Percentiles rank a stretch among this genome's conserved stretches.
Conservation (phyloP, 2,329 filamentous ascomycete species). For the Epichloe scottii region DNA sequence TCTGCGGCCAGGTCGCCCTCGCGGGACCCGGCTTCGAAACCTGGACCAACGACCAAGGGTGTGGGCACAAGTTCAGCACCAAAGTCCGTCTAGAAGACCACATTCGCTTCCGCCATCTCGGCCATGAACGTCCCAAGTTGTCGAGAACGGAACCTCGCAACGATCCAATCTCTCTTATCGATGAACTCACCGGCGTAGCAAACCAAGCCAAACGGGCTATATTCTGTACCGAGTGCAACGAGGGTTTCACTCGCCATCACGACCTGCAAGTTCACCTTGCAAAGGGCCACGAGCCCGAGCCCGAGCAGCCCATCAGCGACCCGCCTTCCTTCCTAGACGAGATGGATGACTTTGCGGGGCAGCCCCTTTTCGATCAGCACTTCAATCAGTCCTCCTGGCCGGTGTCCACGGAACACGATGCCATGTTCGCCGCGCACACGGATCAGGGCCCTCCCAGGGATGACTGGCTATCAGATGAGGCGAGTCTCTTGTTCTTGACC, state of each 20-base stretch:
- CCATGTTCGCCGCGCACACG: conserved; percentile 23
- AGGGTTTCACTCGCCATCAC: conserved; percentile 36
- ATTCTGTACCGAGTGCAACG: conserved; percentile 31
- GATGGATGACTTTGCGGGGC: conserved; percentile 7
- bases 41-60: conserved; percentile 58
- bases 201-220: conserved; percentile 30
- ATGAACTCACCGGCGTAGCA: conserved; percentile 29
- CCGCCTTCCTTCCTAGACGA: conserved; percentile 13
- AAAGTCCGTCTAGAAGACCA: conserved; percentile 76
- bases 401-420: conserved; percentile 15
- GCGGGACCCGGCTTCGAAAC: conserved; percentile 39
- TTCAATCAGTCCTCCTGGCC: conserved; percentile 13
- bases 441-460: conserved; percentile 20
- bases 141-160: conserved; percentile 10
- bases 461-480: conserved; percentile 32
- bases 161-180: conserved; percentile 21
- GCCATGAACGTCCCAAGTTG: conserved; percentile 32
- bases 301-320: conserved; percentile 6
- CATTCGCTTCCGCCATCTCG: conserved; percentile 66
- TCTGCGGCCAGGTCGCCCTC: conserved; percentile 63
- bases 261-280: conserved; percentile 36
- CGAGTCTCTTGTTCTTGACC: conserved; percentile 28
- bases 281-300: conserved; percentile 13
- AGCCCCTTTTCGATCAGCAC: conserved; percentile 12
- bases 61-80: conserved; percentile 61